A percentile compares a stretch with the other conserved stretches of the same genome.
Evolutionary conservation across 257 asterid genomes (phyloP).

Genomic region (Cynanchum wilfordii): DNA sequence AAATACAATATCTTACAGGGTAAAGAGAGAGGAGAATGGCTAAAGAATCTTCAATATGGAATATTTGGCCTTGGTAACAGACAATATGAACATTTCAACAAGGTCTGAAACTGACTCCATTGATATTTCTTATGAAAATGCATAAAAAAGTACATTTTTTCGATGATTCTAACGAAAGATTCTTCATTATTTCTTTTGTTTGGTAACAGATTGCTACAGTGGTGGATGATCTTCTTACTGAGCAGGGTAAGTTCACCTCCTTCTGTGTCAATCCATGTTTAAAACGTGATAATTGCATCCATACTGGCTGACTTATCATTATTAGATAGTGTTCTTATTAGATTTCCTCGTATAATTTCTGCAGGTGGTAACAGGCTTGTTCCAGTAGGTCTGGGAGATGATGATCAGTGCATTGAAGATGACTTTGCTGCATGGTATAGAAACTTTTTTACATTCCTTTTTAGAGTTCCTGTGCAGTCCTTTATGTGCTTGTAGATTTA

Average conservation of each 20-base stretch:
- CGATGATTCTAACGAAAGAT: conserved; percentile 6
- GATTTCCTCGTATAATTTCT: conserved; percentile 13
- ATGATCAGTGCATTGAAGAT: conserved; percentile 98
- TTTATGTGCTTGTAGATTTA: not conserved
- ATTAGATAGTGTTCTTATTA: conserved; percentile 11
- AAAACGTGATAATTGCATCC: not conserved
- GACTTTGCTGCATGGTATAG: conserved; percentile 86
- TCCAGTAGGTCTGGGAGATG: conserved; percentile 96
- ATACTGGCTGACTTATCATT: not conserved
- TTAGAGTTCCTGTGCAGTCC: not conserved
- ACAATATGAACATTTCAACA: conserved; percentile 98
- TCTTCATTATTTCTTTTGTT: conserved; percentile 16
- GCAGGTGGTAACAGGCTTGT: conserved; percentile 81
- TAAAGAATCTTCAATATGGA: conserved; percentile 76
- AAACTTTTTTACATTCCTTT: not conserved
- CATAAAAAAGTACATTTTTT: not conserved
- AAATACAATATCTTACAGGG: conserved; percentile 43
- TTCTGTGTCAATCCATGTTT: not conserved
- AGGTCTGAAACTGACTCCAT: conserved; percentile 38
- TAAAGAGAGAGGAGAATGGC: conserved; percentile 68
- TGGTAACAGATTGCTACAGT: conserved; percentile 72
- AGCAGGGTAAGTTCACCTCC: conserved; percentile 55
- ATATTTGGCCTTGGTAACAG: conserved; percentile 98
- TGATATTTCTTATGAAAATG: not conserved
- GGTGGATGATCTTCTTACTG: conserved; percentile 62